Evolutionary conservation across 441 rosid genomes (phyloP).

Genomic region (Gossypium trilobum): DNA sequence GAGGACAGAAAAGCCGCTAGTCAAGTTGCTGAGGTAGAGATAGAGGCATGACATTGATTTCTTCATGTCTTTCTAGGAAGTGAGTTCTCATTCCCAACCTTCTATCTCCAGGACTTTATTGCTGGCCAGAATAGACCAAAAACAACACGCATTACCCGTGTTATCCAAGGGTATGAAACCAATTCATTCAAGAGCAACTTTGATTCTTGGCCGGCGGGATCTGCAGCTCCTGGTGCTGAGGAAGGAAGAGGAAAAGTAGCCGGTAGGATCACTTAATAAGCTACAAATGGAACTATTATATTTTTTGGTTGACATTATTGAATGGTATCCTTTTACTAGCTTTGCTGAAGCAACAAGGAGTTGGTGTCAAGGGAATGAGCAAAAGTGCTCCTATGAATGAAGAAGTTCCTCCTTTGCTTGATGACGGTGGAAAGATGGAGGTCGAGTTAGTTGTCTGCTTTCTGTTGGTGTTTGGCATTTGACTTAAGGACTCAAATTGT

Average conservation of each 20-base stretch:
- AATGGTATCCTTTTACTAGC: conserved; percentile 39
- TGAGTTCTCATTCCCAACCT: conserved; percentile 25
- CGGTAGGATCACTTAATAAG: conserved; percentile 36
- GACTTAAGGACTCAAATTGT: conserved; percentile 1
- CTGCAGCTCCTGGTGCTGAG: conserved; percentile 67
- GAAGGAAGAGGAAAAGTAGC: conserved; percentile 99
- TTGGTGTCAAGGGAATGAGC: conserved; percentile 68
- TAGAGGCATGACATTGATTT: conserved; percentile 20
- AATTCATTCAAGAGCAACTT: conserved; percentile 84
- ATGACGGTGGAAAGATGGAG: conserved; percentile 97
- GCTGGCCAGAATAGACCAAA: conserved; percentile 77
- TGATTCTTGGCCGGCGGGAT: conserved; percentile 92
- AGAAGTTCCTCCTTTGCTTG: conserved; percentile 94
- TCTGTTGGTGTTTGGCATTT: conserved; percentile 17
- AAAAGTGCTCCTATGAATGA: conserved; percentile 74
- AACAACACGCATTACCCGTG: conserved; percentile 61
- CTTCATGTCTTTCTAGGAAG: conserved; percentile 16
- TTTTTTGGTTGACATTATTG: conserved; percentile 21
- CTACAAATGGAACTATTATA: conserved; percentile 12
- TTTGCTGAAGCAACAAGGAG: conserved; percentile 96
- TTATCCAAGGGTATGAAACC: conserved; percentile 95
- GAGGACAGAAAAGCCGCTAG: conserved; percentile 89
- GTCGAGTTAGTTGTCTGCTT: conserved; percentile 33
- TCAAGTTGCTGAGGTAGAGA: conserved; percentile 83
- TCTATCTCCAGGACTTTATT: conserved; percentile 60